These are phyloP conservation scores for Vanrija sp. DNA, from an alignment of 1,284 basidiomycete genomes.

Conservation along the genomic window DNA sequence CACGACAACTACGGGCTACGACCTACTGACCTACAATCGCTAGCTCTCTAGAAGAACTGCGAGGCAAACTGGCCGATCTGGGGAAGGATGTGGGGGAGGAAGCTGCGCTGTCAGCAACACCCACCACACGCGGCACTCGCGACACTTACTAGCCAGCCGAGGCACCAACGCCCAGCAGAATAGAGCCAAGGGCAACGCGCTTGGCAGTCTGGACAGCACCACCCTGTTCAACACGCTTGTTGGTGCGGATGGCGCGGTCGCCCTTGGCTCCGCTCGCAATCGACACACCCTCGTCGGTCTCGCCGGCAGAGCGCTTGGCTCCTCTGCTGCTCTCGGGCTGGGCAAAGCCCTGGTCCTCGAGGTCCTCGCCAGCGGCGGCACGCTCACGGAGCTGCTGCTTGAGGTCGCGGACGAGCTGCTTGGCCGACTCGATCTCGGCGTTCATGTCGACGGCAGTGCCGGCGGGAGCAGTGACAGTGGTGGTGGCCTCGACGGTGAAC, in stretches of 20 bases:
- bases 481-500: constrained; percentile 42
- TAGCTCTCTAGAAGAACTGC: no score
- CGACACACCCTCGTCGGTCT: constrained; percentile 31
- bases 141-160: constrained; percentile 40
- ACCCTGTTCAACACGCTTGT: constrained; percentile 34
- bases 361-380: constrained; percentile 37
- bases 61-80: no score
- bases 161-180: constrained; percentile 45
- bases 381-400: constrained; percentile 38
- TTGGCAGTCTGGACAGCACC: constrained; percentile 26
- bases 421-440: constrained; percentile 44
- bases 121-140: background rate
- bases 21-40: no score
- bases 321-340: constrained; percentile 29
- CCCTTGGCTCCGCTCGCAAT: constrained; percentile 31
- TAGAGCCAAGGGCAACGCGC: constrained; percentile 42
- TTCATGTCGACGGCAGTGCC: constrained; percentile 37
- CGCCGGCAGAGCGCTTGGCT: constrained; percentile 33
- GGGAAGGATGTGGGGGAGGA: constrained; percentile 21
- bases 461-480: constrained; percentile 40
- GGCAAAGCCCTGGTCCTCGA: constrained; percentile 38
- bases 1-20: no score
- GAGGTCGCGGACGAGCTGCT: constrained; percentile 46
- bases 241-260: constrained; percentile 35
- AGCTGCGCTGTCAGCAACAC: constrained; percentile 8